These are phyloP conservation scores for Xylariaceae sp. DNA, from an alignment of 2,329 filamentous ascomycete genomes.

Conservation along the genomic window DNA sequence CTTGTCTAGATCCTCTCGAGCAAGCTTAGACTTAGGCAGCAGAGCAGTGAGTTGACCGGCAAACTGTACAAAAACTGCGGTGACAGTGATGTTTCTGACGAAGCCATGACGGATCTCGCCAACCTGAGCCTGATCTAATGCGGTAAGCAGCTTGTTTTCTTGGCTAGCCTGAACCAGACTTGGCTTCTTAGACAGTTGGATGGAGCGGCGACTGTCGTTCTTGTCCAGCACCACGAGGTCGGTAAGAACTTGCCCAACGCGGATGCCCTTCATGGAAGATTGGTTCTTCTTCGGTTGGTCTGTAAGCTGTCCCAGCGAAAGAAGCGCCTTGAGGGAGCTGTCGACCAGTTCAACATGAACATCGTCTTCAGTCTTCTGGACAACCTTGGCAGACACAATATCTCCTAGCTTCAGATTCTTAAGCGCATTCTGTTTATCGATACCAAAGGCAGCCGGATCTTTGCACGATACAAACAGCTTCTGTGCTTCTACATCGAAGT, in stretches of 20 bases:
- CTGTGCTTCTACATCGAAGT: slow-evolving; percentile 64
- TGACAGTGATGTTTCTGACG: slow-evolving; percentile 75
- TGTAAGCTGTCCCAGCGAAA: slow-evolving; percentile 73
- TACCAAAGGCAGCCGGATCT: slow-evolving; percentile 70
- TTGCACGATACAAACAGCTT: slow-evolving; percentile 90
- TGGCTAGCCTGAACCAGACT: slow-evolving; percentile 72
- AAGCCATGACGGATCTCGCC: slow-evolving; percentile 70
- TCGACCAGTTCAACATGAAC: slow-evolving; percentile 70
- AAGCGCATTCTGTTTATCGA: slow-evolving; percentile 70
- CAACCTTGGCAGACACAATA: slow-evolving; percentile 70
- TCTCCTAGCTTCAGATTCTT: slow-evolving; percentile 68
- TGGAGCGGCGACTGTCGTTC: slow-evolving; percentile 66
- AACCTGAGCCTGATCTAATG: slow-evolving; percentile 65
- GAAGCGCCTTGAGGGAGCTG: slow-evolving; percentile 68
- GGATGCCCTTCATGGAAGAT: slow-evolving; percentile 71
- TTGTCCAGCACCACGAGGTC: slow-evolving; percentile 87
- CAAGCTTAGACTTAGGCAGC: slow-evolving; percentile 71
- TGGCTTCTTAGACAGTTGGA: slow-evolving; percentile 77
- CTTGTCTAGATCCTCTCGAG: slow-evolving; percentile 60
- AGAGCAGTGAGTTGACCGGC: slow-evolving; percentile 70
- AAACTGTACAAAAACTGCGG: slow-evolving; percentile 86
- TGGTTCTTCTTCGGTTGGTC: slow-evolving; percentile 74
- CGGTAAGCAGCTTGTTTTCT: slow-evolving; percentile 63
- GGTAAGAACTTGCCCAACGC: slow-evolving; percentile 75
- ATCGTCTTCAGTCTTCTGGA: slow-evolving; percentile 74